Conservation (phyloP, 192 early-diverging fungal species). For the Gaertneriomyces sp. region DNA sequence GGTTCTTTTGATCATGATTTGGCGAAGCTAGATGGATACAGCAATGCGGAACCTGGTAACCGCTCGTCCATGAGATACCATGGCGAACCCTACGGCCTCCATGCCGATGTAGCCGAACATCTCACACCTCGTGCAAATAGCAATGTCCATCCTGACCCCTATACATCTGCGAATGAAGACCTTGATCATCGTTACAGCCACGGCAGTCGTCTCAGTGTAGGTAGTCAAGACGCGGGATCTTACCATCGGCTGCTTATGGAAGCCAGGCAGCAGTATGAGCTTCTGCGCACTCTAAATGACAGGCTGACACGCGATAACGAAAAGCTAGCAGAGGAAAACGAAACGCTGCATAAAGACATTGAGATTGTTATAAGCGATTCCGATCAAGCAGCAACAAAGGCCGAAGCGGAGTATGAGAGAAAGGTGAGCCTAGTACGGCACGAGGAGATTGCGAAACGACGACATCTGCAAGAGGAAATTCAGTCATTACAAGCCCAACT, state of each 20-base stretch:
- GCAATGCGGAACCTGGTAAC: too few species aligned
- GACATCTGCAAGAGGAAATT: constrained; percentile 5
- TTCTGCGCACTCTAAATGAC: constrained; percentile 22
- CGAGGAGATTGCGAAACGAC: constrained; percentile 5
- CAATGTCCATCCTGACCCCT: too few species aligned
- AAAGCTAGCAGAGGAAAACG: constrained; percentile 9
- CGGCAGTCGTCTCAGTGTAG: too few species aligned
- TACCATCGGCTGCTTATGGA: background rate
- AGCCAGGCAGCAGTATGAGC: constrained; percentile 4
- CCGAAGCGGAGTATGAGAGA: constrained; percentile 6
- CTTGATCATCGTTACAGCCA: too few species aligned
- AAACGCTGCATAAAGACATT: background rate
- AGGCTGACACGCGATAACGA: constrained; percentile 9
- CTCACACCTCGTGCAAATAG: too few species aligned
- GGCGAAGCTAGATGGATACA: too few species aligned
- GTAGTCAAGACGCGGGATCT: background rate
- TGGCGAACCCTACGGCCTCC: too few species aligned
- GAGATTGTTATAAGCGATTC: constrained; percentile 12
- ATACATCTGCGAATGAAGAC: too few species aligned
- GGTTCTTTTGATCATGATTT: too few species aligned
- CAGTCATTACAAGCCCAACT: constrained; percentile 1
- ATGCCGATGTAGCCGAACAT: too few species aligned
- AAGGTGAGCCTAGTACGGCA: constrained; percentile 1
- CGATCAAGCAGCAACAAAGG: background rate
- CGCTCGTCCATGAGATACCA: too few species aligned